Conservation (phyloP, 768 basidiomycete genomes). For the Hebeloma cylindrosporum region DNA sequence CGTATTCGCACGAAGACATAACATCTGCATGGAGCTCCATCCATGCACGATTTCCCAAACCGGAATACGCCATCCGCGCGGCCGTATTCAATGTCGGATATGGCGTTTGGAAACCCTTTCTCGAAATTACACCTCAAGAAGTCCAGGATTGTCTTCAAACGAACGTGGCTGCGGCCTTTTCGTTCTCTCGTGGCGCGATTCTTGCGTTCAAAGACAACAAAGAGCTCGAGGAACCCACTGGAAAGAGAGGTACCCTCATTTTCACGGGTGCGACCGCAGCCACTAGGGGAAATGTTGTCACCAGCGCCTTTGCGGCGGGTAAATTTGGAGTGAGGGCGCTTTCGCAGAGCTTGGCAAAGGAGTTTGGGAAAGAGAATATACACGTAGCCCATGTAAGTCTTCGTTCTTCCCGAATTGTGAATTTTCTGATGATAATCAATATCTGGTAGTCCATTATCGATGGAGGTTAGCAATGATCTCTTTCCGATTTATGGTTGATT, state of each 20-base stretch:
- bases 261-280: constrained; percentile 77
- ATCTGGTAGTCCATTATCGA: constrained; percentile 64
- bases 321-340: constrained; percentile 65
- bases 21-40: constrained; percentile 48
- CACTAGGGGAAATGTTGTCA: constrained; percentile 57
- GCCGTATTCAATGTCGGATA: constrained; percentile 65
- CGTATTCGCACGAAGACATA: constrained; percentile 52
- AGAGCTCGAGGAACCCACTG: constrained; percentile 43
- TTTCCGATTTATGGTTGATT: background rate
- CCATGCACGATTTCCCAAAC: constrained; percentile 44
- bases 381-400: constrained; percentile 71
- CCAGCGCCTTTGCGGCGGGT: constrained; percentile 62
- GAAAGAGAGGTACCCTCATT: constrained; percentile 62
- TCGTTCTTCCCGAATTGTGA: background rate
- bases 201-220: constrained; percentile 60
- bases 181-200: constrained; percentile 65
- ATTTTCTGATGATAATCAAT: too few relatives aligned
- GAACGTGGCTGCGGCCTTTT: constrained; percentile 58
- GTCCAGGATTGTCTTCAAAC: constrained; percentile 48
- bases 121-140: constrained; percentile 60
- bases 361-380: constrained; percentile 73
- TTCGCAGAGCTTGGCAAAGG: constrained; percentile 71
- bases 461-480: too few relatives aligned
- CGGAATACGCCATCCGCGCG: constrained; percentile 52
- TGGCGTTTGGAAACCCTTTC: constrained; percentile 64